Percentiles rank a stretch among this genome's conserved stretches.
Conservation (phyloP, 1,284 basidiomycete species). For the Tilletia walkeri region DNA sequence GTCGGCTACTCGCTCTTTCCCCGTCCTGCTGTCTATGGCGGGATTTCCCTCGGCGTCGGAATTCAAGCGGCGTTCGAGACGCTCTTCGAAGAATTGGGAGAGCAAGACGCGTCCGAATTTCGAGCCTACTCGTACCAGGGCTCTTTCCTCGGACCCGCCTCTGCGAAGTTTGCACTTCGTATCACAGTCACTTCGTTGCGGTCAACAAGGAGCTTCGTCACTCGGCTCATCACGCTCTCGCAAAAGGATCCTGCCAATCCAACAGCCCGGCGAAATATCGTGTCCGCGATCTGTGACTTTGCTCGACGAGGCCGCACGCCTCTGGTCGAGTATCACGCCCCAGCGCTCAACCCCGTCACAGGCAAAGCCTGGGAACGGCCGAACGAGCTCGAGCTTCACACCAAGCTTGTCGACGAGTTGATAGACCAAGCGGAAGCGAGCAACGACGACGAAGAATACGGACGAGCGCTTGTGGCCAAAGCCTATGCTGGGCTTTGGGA, state of each 20-base stretch:
- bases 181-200: neutral
- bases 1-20: neutral
- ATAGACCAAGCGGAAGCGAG: neutral
- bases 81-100: neutral
- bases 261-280: neutral
- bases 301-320: neutral
- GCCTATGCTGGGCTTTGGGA: neutral
- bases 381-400: neutral
- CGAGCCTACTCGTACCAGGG: slow-evolving; percentile 1
- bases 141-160: neutral
- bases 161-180: neutral
- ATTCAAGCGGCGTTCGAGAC: neutral
- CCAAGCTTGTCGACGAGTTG: neutral
- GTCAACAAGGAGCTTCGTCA: slow-evolving; percentile 8
- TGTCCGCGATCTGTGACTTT: slow-evolving; percentile 1
- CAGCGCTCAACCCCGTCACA: neutral
- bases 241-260: neutral
- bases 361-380: neutral
- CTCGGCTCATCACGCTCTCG: neutral
- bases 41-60: neutral
- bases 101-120: neutral
- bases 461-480: neutral
- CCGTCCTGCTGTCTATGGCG: neutral
- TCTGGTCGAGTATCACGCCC: neutral
- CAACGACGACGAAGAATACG: neutral